These are phyloP conservation scores for Cylindrotheca fusiformis DNA, from an alignment of 108 stramenopile genomes.

Conservation along the genomic window DNA sequence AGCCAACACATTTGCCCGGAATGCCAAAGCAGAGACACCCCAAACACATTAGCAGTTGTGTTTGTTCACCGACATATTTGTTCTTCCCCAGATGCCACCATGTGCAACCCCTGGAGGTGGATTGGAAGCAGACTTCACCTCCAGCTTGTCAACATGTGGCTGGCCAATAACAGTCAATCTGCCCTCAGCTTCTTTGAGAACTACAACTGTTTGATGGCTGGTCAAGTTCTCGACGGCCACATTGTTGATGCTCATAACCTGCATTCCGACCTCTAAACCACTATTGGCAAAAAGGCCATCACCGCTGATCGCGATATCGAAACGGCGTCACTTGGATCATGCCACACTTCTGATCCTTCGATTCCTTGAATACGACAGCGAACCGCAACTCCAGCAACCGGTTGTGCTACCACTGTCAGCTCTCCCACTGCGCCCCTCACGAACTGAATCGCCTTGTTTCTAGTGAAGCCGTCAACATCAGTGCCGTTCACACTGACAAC, in stretches of 20 bases:
- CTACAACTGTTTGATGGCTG: neutral
- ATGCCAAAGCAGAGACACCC: neutral
- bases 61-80: neutral
- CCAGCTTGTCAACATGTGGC: neutral
- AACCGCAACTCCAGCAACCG: neutral
- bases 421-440: neutral
- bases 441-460: neutral
- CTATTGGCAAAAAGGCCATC: conserved; percentile 1
- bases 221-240: neutral
- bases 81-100: neutral
- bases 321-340: neutral
- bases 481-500: conserved; percentile 6
- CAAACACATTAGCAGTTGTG: neutral
- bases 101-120: neutral
- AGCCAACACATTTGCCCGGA: neutral
- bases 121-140: neutral
- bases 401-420: neutral
- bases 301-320: neutral
- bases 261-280: conserved; percentile 1
- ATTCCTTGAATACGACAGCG: neutral
- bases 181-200: neutral
- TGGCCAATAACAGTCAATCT: neutral
- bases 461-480: neutral
- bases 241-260: conserved; percentile 7
- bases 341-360: neutral